Evolutionary conservation across 768 basidiomycete species (phyloP), one percentile per base, ranked within the genome.

Genomic region (Lenzites betulinus): DNA sequence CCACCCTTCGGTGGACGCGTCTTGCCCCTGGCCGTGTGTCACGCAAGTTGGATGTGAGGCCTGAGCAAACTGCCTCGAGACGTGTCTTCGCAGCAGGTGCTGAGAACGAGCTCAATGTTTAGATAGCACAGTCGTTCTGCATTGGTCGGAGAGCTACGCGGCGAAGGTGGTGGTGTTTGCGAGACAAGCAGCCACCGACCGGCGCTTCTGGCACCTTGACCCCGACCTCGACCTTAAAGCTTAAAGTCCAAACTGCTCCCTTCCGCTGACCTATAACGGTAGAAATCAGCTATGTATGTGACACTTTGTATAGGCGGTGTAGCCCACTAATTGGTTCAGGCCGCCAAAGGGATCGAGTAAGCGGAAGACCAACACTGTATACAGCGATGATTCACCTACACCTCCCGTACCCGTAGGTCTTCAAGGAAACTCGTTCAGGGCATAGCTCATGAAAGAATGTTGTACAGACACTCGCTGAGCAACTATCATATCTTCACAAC

Each of bases 401-500:
- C 72, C 72, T 28, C 71, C 72, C 30, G 70, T 71, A 2, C 71
- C 70, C 13, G 73, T 71, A 53, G 8, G 71, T 57, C 15, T n/a
- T n/a, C 5, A 18, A 3, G 1, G 22, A 12, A 44, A 15, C 9
- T 25, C 53, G 26, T 25, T 9, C 36, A 20, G 2, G 33, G 2
- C 30, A 12, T 26, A 22, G 12, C 9, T 55, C 11, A 12, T 13
- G 3, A 6, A 11, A 11, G 6, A 11, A 33, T 33, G 30, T 33
- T 33, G 30, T 25, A 22, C 30, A 92, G 90, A 84, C 85, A 39
- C 75, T 92, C 47, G 86, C 85, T 11, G 90, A 90, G 65, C 85
- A 89, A 54, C 74, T 92, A 18, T 93, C 91, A 0, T 89, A 88
- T 66, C 76, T 89, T 2, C 83, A 90, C 58, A 73, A 73, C 26